Conservation (phyloP, 208 protist species). For the Giardia duodenalis region DNA sequence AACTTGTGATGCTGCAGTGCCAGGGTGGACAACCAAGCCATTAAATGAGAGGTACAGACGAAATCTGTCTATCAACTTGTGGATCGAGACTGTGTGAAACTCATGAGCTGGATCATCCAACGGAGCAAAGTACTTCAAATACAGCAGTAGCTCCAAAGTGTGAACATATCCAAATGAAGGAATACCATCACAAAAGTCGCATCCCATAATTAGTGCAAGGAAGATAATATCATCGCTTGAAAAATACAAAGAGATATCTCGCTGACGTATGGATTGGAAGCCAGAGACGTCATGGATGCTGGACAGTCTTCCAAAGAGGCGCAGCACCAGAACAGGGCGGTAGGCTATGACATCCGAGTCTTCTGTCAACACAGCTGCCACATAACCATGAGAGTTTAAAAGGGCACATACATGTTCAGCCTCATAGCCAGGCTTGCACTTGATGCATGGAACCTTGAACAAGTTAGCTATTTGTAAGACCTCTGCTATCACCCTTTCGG, state of each 20-base stretch:
- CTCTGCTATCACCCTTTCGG: too few species aligned
- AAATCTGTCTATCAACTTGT: too few species aligned
- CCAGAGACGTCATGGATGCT: too few species aligned
- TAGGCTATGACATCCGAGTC: conserved; percentile 1
- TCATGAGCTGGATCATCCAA: too few species aligned
- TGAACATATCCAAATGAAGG: neutral
- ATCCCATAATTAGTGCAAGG: neutral
- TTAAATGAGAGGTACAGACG: too few species aligned
- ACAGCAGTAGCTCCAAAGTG: neutral
- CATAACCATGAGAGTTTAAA: neutral
- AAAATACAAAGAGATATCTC: too few species aligned
- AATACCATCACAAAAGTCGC: neutral
- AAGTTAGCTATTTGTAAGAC: neutral
- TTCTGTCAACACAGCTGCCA: neutral
- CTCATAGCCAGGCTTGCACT: neutral
- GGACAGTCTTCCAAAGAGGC: too few species aligned
- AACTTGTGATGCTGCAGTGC: too few species aligned
- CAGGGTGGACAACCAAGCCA: too few species aligned
- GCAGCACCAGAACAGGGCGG: too few species aligned
- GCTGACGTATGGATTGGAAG: too few species aligned
- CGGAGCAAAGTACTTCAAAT: neutral
- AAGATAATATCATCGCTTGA: neutral
- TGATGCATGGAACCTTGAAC: neutral
- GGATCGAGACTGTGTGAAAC: too few species aligned
- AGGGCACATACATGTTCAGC: neutral